These are phyloP conservation scores for Kodamaea sagamina DNA, from an alignment of 805 yeast species.

Conservation along the genomic window DNA sequence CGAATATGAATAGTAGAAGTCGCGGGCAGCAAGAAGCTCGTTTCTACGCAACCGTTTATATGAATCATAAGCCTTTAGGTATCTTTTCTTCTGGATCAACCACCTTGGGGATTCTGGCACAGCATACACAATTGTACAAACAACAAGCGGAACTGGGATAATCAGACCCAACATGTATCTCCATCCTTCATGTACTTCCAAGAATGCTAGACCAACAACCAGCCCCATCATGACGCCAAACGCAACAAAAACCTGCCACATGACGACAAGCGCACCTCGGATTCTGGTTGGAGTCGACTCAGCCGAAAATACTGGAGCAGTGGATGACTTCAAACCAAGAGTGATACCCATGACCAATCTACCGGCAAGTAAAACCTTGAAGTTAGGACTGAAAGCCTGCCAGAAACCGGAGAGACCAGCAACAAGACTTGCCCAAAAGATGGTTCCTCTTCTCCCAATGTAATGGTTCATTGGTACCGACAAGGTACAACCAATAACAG, in stretches of 20 bases:
- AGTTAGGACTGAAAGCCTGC: slow-evolving; percentile 18
- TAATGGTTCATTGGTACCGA: slow-evolving; percentile 10
- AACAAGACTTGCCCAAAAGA: slow-evolving; percentile 16
- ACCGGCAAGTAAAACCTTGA: slow-evolving; percentile 15
- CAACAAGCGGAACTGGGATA: slow-evolving; percentile 14
- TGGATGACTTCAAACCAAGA: slow-evolving; percentile 18
- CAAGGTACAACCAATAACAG: slow-evolving; percentile 13
- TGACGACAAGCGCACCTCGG: slow-evolving; percentile 16
- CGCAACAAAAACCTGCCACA: slow-evolving; percentile 20
- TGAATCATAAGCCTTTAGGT: slow-evolving; percentile 18
- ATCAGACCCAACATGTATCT: slow-evolving; percentile 19
- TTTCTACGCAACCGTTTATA: slow-evolving; percentile 13
- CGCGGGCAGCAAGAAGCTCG: slow-evolving; percentile 16
- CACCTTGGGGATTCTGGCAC: slow-evolving; percentile 30
- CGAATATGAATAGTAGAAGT: slow-evolving; percentile 15
- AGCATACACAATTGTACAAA: slow-evolving; percentile 17
- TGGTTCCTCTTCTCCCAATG: slow-evolving; percentile 16
- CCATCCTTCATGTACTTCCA: slow-evolving; percentile 15
- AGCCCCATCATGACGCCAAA: slow-evolving; percentile 20
- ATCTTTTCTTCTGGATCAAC: slow-evolving; percentile 19
- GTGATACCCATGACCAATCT: slow-evolving; percentile 18
- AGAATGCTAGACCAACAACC: slow-evolving; percentile 14
- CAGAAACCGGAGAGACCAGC: slow-evolving; percentile 15
- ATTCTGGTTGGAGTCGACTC: slow-evolving; percentile 17
- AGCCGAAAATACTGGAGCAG: slow-evolving; percentile 18